These are phyloP conservation scores for Psilocybe sp. DNA, from an alignment of 768 basidiomycete genomes.

Conservation along the genomic window DNA sequence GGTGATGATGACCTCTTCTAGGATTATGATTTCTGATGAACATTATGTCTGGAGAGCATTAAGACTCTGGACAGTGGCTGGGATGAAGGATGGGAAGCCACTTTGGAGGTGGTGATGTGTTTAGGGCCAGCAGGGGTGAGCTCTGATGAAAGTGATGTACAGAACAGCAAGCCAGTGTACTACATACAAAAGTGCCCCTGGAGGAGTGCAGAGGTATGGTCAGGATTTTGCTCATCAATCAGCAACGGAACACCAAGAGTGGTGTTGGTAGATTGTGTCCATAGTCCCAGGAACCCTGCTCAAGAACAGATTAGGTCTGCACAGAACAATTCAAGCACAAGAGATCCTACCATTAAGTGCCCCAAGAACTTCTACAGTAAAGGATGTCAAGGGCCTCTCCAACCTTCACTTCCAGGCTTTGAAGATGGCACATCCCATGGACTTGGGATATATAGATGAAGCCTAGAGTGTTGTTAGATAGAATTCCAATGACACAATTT, in stretches of 20 bases:
- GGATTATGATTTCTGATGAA: background rate
- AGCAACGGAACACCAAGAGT: background rate
- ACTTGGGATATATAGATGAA: no score
- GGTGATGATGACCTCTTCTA: background rate
- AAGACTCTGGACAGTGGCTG: background rate
- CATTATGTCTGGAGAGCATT: background rate
- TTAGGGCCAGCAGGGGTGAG: constrained; percentile 6
- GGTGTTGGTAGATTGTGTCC: background rate
- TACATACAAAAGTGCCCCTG: background rate
- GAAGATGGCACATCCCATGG: no score
- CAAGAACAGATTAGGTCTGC: background rate
- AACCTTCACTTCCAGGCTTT: no score
- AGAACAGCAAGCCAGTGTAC: background rate
- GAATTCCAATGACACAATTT: no score
- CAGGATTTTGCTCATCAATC: background rate
- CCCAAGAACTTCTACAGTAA: constrained; percentile 2
- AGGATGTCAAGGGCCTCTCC: background rate
- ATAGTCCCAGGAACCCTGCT: constrained; percentile 3
- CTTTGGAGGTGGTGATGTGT: background rate
- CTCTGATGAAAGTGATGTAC: constrained; percentile 5
- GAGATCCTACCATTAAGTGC: background rate
- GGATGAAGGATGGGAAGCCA: background rate
- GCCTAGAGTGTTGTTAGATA: no score
- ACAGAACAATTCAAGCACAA: background rate
- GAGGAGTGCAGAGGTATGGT: background rate